Percentiles rank a stretch among this genome's conserved stretches.
Evolutionary conservation across 257 asterid species (phyloP).

Genomic region (Penstemon davidsonii): DNA sequence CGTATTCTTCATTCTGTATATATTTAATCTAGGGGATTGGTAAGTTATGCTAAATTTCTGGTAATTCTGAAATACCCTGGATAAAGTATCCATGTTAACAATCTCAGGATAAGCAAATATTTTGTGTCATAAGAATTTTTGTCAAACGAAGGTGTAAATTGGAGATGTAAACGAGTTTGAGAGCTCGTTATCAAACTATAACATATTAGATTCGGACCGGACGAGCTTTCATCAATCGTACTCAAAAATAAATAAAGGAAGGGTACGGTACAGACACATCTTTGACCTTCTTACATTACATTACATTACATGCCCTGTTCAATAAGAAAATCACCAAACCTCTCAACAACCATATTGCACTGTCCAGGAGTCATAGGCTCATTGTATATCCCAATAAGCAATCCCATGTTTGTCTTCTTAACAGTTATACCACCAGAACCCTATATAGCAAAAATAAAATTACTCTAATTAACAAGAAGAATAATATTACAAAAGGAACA

Average conservation of each 20-base stretch:
- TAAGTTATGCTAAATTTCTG: not conserved
- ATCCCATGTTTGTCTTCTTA: constrained; percentile 50
- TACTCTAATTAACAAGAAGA: too few species aligned
- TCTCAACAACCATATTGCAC: constrained; percentile 38
- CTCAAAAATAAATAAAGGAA: too few species aligned
- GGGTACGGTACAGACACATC: not conserved
- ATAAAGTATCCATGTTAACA: too few species aligned
- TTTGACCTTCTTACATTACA: not conserved
- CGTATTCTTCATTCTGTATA: not conserved
- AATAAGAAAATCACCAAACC: constrained; percentile 52
- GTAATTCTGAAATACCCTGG: not conserved
- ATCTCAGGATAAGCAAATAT: too few species aligned
- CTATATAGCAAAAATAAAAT: constrained; percentile 9
- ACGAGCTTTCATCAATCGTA: too few species aligned
- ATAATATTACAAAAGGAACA: too few species aligned
- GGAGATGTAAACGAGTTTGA: too few species aligned
- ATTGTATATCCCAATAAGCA: constrained; percentile 48
- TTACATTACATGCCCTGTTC: constrained; percentile 39
- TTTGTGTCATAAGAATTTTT: too few species aligned
- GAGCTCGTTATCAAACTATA: too few species aligned
- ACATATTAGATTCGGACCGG: too few species aligned
- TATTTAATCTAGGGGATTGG: not conserved
- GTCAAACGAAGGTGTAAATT: too few species aligned
- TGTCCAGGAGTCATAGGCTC: constrained; percentile 41
- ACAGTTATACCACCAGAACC: constrained; percentile 47